A percentile compares a stretch with the other conserved stretches of the same genome.
These are phyloP conservation scores for Phaffomyces opuntiae DNA, from an alignment of 805 yeast species.

Conservation along the genomic window DNA sequence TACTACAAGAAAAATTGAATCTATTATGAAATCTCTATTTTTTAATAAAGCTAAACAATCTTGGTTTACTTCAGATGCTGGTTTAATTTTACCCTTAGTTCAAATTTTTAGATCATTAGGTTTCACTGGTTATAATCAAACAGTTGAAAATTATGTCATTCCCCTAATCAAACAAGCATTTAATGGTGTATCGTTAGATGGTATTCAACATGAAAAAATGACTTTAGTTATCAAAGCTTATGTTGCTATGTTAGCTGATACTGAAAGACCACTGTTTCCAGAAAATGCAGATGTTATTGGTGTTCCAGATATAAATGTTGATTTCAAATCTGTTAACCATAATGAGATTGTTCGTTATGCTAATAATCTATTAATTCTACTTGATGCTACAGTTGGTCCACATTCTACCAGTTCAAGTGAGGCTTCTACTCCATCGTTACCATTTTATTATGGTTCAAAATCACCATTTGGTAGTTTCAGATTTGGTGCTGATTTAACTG, in stretches of 20 bases:
- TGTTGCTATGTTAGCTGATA: conserved; percentile 61
- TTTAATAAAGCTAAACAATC: conserved; percentile 55
- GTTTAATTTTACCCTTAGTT: conserved; percentile 56
- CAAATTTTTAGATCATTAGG: conserved; percentile 76
- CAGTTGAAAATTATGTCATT: conserved; percentile 69
- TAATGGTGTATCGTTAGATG: conserved; percentile 53
- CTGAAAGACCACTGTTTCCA: conserved; percentile 73
- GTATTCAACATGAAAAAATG: conserved; percentile 60
- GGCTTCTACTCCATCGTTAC: conserved; percentile 25
- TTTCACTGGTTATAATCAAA: conserved; percentile 67
- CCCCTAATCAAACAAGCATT: conserved; percentile 61
- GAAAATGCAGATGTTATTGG: conserved; percentile 28
- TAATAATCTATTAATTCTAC: conserved; percentile 44
- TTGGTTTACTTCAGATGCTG: conserved; percentile 66
- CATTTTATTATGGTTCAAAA: conserved; percentile 27
- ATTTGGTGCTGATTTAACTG: conserved; percentile 35
- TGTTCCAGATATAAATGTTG: conserved; percentile 26
- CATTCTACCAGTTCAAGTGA: conserved; percentile 24
- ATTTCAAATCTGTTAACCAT: conserved; percentile 36
- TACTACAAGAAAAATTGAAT: conserved; percentile 72
- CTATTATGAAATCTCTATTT: conserved; percentile 50
- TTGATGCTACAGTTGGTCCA: conserved; percentile 54
- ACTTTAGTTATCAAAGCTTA: conserved; percentile 67
- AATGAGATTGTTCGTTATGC: conserved; percentile 64
- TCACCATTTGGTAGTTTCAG: conserved; percentile 31